Evolutionary conservation across 1,284 basidiomycete genomes (phyloP).

Genomic region (Leccinum cinnamomeum): DNA sequence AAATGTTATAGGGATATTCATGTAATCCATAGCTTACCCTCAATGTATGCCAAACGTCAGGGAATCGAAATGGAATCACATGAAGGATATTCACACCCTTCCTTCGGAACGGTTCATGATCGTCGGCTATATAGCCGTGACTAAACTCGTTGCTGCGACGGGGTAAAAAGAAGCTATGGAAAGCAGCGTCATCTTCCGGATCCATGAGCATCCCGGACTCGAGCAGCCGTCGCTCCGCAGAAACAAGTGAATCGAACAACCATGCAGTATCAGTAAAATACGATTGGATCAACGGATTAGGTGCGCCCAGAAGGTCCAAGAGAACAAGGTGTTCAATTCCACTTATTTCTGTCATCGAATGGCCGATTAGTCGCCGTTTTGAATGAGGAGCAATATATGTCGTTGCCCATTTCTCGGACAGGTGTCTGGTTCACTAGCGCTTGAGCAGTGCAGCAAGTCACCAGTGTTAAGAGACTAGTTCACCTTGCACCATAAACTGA

Average conservation of each 20-base stretch:
- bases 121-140: constrained; percentile 81
- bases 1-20: not conserved
- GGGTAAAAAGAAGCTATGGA: constrained; percentile 63
- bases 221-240: constrained; percentile 66
- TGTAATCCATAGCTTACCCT: constrained; percentile 45
- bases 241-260: constrained; percentile 77
- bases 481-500: constrained; percentile 93
- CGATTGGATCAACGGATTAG: constrained; percentile 68
- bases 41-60: constrained; percentile 87
- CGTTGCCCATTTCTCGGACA: constrained; percentile 80
- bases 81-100: constrained; percentile 90
- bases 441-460: constrained; percentile 1
- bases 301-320: constrained; percentile 84
- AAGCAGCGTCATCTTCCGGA: constrained; percentile 41
- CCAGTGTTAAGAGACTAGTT: not conserved
- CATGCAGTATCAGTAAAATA: constrained; percentile 90
- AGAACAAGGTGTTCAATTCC: constrained; percentile 89
- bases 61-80: constrained; percentile 89
- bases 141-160: constrained; percentile 43
- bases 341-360: constrained; percentile 61
- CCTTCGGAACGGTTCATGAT: constrained; percentile 89
- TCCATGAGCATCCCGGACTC: constrained; percentile 54
- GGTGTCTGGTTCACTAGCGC: constrained; percentile 54
- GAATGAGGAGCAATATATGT: constrained; percentile 62
- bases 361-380: constrained; percentile 59